Conservation (phyloP, 805 yeast genomes). For the Kodamaea leandrae region DNA sequence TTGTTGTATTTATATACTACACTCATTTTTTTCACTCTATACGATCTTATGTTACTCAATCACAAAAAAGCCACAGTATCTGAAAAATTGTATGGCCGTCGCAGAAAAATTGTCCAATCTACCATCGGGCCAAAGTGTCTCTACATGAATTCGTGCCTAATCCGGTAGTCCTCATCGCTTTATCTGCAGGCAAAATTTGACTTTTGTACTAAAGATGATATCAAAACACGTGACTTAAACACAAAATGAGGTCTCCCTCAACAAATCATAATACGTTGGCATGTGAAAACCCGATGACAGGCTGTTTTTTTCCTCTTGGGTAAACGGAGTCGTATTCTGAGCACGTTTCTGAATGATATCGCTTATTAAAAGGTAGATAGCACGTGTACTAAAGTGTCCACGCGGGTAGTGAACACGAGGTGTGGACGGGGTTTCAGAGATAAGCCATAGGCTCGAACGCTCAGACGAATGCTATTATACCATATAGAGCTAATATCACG, state of each 20-base stretch:
- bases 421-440: too few relatives aligned
- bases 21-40: conserved; percentile 4
- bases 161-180: background rate
- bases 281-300: background rate
- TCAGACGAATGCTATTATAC: too few relatives aligned
- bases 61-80: conserved; percentile 7
- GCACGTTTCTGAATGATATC: too few relatives aligned
- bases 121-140: conserved; percentile 1
- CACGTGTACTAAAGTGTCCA: background rate
- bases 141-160: background rate
- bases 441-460: too few relatives aligned
- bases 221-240: conserved; percentile 5
- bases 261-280: background rate
- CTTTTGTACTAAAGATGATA: background rate
- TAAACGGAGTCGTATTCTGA: background rate
- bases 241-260: background rate
- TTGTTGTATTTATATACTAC: background rate
- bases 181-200: conserved; percentile 1
- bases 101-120: conserved; percentile 4
- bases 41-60: background rate
- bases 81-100: background rate
- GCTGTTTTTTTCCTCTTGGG: background rate
- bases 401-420: too few relatives aligned
- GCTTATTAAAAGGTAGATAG: background rate
- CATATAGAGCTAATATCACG: too few relatives aligned